A percentile compares a stretch with the other conserved stretches of the same genome.
These are phyloP conservation scores for Cnidoscolus chayamansa DNA, from an alignment of 441 rosid species.

Conservation along the genomic window DNA sequence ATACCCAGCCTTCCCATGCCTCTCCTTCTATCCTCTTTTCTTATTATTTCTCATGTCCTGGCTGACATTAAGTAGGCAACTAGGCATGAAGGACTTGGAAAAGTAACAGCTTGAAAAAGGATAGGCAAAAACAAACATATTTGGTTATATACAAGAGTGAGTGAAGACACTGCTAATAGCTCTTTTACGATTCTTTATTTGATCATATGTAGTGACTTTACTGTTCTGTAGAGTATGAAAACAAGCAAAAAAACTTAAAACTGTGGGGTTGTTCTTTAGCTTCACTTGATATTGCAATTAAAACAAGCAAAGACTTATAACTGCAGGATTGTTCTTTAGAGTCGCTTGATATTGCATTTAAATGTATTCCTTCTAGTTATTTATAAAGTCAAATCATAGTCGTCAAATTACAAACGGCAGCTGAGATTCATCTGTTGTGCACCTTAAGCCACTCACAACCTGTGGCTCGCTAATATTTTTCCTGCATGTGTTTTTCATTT, in stretches of 20 bases:
- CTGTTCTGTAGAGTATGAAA: background rate
- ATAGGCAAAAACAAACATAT: background rate
- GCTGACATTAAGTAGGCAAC: background rate
- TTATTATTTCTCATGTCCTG: background rate
- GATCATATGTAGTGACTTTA: background rate
- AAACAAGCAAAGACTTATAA: background rate
- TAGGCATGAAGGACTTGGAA: background rate
- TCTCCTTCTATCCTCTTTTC: background rate
- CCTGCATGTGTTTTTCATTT: background rate
- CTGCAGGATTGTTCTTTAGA: background rate
- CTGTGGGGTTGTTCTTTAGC: background rate
- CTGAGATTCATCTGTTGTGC: too few species aligned
- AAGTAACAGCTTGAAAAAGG: background rate
- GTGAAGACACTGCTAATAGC: too few species aligned
- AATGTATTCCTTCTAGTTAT: background rate
- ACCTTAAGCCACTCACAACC: background rate
- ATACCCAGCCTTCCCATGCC: background rate
- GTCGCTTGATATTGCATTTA: background rate
- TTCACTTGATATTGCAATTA: background rate
- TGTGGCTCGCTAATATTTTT: background rate
- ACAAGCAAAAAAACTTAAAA: background rate
- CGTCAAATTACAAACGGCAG: too few species aligned
- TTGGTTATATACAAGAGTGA: background rate
- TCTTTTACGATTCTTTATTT: conserved; percentile 2
- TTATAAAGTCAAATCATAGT: background rate